Conservation (phyloP, 108 stramenopile genomes). For the Bacterosira constricta region DNA sequence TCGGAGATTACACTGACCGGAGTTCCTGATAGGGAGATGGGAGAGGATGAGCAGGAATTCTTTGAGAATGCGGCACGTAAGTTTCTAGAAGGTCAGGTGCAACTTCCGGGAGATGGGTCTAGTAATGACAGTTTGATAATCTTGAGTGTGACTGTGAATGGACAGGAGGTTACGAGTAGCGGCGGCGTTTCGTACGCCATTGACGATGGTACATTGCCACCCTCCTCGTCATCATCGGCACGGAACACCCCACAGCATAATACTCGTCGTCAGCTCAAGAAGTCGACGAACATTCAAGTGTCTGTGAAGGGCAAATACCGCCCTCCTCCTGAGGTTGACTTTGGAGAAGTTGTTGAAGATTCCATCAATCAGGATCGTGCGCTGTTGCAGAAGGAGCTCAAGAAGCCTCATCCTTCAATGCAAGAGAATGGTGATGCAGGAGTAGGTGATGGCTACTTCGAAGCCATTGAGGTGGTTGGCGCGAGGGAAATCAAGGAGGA, state of each 20-base stretch:
- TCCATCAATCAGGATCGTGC: constrained; percentile 42
- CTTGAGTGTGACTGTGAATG: constrained; percentile 27
- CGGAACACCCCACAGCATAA: too few species aligned
- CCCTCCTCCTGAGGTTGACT: constrained; percentile 40
- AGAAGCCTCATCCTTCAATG: constrained; percentile 6
- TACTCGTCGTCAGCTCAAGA: too few species aligned
- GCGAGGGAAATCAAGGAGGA: constrained; percentile 32
- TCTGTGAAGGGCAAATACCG: constrained; percentile 31
- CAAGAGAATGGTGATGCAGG: background rate
- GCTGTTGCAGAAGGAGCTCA: constrained; percentile 18
- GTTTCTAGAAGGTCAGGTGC: constrained; percentile 25
- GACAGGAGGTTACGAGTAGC: constrained; percentile 18
- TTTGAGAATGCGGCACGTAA: constrained; percentile 29
- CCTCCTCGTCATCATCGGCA: too few species aligned
- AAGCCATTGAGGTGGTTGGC: constrained; percentile 29
- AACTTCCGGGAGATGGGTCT: background rate
- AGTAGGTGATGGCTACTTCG: constrained; percentile 20
- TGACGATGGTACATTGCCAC: too few species aligned
- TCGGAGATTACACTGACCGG: constrained; percentile 34
- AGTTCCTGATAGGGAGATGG: constrained; percentile 39
- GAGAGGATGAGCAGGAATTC: constrained; percentile 27
- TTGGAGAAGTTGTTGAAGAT: constrained; percentile 34
- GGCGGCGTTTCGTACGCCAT: background rate
- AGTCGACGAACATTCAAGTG: constrained; percentile 20
- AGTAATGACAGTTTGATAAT: constrained; percentile 33